Evolutionary conservation across 306 rosid genomes (phyloP), one percentile per base, ranked within the genome.

Genomic region (Sesbania bispinosa): DNA sequence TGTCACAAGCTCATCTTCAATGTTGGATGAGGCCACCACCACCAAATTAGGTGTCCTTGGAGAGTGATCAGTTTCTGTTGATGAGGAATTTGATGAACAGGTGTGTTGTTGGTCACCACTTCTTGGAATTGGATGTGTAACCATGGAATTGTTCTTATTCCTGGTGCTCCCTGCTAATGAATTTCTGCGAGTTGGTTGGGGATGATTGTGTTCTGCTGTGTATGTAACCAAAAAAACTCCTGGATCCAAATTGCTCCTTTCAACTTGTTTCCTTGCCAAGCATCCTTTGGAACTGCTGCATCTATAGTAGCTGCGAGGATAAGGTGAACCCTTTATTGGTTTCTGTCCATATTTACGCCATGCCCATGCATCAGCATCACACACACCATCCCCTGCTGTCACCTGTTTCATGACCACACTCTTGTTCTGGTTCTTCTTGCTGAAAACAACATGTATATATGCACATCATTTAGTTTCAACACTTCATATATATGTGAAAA

Each of bases 271-370:
- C 75, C 93, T 85, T 0, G 99, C 99, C 14, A 75, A 47, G 61
- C 99, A 94, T 7, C 97, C 96, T 78, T 94, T 94, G 5, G 91
- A 85, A 79, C 85, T 87, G 72, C 98, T 94, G 69, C 98, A 94
- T 14, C 81, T 83, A 43, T 94, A 94, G 19, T 94, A 94, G 79
- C 99, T 94, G 48, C 99, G 83, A 0, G 99, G 99, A 79, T 89
- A 85, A 0, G 97, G 95, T 3, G 99, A 91, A 6, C 99, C 99
- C 78, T 94, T 94, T 6, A 94, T 94, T 6, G 99, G 97, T 74
- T 94, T 94, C 64, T 94, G 99, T 43, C 99, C 99, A 46, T 94
- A 94, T 79, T 94, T 94, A 10, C 99, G 73, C 99, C 99, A 94
- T 36, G 95, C 90, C 99, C 99, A 91, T 62, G 80, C 63, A 43